Evolutionary conservation across 2,329 filamentous ascomycete genomes (phyloP), one percentile per base, ranked within the genome.

Genomic region (Pezicula neosporulosa): DNA sequence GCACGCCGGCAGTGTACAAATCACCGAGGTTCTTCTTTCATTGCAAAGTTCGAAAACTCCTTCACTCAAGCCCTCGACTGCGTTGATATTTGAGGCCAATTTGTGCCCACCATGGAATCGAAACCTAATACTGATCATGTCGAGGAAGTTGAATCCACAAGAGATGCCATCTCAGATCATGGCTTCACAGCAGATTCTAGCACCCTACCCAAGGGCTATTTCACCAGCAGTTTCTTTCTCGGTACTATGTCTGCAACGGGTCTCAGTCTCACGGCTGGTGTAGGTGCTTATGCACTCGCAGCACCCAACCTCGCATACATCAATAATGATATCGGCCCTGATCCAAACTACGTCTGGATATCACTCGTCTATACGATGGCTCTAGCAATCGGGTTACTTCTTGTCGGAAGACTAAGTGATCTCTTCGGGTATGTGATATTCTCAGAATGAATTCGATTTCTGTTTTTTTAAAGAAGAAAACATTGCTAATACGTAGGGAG

Each of bases 371-470:
- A 60, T 47, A 63, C 56, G 16, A 56, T 66, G 7, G 56, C 56
- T 15, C 51, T 52, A 4, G 52, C 50, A 16, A 58, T 68, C 21
- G 63, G 56, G 12, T 49, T 66, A 21, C 54, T 62, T 3, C 55
- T 69, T 4, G 61, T 68, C 2, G 67, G 67, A 5, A 59, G 63
- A 16, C 50, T 69, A n/a, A 52, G 53, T 16, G 67, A 70, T 49
- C 58, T 70, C 12, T 68, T 70, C 43, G 67, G 68, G 41, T 43
- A 12, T 9, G 41, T 43, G 21, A 10, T 19, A 21, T 21, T 21
- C 21, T 21, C 21, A 3, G 21, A 21, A 21, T 21, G n/a, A n/a
- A n/a, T n/a, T n/a, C 21, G 5, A 21, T 21, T 21, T 21, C 21
- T 21, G 3, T 21, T 21, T 21, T 5, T n/a, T n/a, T n/a, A n/a